Evolutionary conservation across 1,139 yeast genomes (phyloP).

Genomic region (Suhomyces chickasaworum): DNA sequence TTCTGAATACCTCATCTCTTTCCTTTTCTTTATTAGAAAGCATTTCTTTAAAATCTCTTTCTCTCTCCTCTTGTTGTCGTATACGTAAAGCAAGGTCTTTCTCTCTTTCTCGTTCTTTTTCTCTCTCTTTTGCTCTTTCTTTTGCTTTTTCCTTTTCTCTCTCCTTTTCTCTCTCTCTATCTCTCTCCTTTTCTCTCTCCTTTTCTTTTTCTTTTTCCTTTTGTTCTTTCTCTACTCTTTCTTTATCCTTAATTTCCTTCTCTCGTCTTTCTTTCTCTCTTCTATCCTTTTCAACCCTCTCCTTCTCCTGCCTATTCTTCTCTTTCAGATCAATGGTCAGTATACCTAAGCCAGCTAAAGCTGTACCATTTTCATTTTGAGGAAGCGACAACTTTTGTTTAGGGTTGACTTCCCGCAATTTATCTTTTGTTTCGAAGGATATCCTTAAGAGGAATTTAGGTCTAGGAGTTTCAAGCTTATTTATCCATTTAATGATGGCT

Average conservation of each 20-base stretch:
- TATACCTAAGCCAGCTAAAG: slow-evolving; percentile 29
- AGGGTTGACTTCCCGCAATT: background rate
- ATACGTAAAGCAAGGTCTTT: slow-evolving; percentile 8
- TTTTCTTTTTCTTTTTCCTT: slow-evolving; percentile 5
- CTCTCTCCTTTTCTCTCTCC: slow-evolving; percentile 3
- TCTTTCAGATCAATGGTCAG: slow-evolving; percentile 11
- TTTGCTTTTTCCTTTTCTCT: background rate
- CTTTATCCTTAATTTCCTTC: slow-evolving; percentile 6
- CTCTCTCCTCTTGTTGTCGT: slow-evolving; percentile 14
- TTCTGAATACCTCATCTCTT: slow-evolving; percentile 13
- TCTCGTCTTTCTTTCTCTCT: slow-evolving; percentile 2
- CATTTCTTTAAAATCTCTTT: slow-evolving; percentile 12
- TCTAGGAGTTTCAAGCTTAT: slow-evolving; percentile 28
- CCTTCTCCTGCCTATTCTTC: slow-evolving; percentile 1
- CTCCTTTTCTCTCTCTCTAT: slow-evolving; percentile 2
- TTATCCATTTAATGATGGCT: slow-evolving; percentile 34
- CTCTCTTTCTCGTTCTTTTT: slow-evolving; percentile 9
- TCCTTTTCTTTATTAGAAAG: slow-evolving; percentile 23
- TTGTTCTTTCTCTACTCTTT: slow-evolving; percentile 4
- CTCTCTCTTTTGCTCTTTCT: slow-evolving; percentile 9
- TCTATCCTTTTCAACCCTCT: slow-evolving; percentile 5
- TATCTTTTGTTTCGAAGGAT: slow-evolving; percentile 19
- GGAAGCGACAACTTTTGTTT: background rate
- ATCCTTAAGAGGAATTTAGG: slow-evolving; percentile 39
- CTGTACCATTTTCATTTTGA: slow-evolving; percentile 1